Evolutionary conservation across 2,329 filamentous ascomycete genomes (phyloP).

Genomic region (Xylariaceae sp.): DNA sequence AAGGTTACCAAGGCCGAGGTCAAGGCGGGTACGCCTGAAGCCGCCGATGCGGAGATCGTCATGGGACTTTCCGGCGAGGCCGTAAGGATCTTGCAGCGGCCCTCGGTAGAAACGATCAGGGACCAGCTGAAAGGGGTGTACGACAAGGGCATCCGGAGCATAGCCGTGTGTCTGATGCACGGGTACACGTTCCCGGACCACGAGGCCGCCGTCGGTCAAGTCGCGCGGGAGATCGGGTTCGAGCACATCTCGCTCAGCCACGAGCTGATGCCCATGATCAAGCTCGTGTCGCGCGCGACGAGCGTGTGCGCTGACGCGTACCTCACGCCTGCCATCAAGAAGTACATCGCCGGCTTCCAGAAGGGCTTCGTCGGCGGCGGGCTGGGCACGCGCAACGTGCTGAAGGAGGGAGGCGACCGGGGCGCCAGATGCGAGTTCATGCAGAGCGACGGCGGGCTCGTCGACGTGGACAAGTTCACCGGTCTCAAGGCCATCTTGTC

Average conservation of each 20-base stretch:
- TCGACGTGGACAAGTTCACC: slow-evolving; percentile 75
- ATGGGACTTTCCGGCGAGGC: slow-evolving; percentile 69
- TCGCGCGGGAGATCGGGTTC: slow-evolving; percentile 78
- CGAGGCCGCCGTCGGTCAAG: slow-evolving; percentile 67
- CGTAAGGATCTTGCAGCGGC: slow-evolving; percentile 62
- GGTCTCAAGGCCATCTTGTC: slow-evolving; percentile 81
- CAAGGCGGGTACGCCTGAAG: slow-evolving; percentile 43
- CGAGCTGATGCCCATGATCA: slow-evolving; percentile 86
- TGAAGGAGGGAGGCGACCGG: slow-evolving; percentile 55
- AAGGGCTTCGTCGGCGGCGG: slow-evolving; percentile 77
- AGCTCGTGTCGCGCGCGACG: slow-evolving; percentile 68
- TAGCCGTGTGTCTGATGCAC: slow-evolving; percentile 89
- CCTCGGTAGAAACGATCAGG: slow-evolving; percentile 51
- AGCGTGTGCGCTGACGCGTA: slow-evolving; percentile 78
- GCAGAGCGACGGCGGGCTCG: slow-evolving; percentile 75
- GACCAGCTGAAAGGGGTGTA: slow-evolving; percentile 61
- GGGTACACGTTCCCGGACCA: slow-evolving; percentile 87
- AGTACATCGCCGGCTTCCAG: slow-evolving; percentile 69
- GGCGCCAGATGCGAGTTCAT: slow-evolving; percentile 89
- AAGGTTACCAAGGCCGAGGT: slow-evolving; percentile 49
- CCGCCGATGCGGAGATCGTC: slow-evolving; percentile 52
- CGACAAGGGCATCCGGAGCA: slow-evolving; percentile 66
- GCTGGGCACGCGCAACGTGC: slow-evolving; percentile 69
- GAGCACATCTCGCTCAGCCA: slow-evolving; percentile 75
- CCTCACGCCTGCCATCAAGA: slow-evolving; percentile 71